These are phyloP conservation scores for Pelargonium cotyledonis DNA, from an alignment of 441 rosid species.

Conservation along the genomic window DNA sequence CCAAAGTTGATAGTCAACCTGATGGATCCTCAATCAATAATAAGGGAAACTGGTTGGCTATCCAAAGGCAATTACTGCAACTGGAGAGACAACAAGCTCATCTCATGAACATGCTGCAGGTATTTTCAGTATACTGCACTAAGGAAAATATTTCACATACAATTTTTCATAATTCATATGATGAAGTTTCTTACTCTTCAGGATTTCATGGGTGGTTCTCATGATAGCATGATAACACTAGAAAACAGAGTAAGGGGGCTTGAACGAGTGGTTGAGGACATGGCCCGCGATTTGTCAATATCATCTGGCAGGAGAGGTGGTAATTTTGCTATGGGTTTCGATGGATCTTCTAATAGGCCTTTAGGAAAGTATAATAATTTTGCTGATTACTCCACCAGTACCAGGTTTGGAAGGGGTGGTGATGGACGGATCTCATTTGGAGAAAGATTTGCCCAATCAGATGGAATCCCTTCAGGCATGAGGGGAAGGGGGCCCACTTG, in stretches of 20 bases:
- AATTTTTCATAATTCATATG: slow-evolving; percentile 15
- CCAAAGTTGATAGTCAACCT: slow-evolving; percentile 58
- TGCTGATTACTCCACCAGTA: slow-evolving; percentile 55
- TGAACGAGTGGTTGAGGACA: slow-evolving; percentile 91
- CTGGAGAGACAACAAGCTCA: slow-evolving; percentile 91
- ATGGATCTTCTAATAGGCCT: slow-evolving; percentile 50
- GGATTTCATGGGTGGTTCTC: slow-evolving; percentile 99
- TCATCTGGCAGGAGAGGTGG: slow-evolving; percentile 72
- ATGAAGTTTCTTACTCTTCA: slow-evolving; percentile 30
- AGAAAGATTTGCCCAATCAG: slow-evolving; percentile 70
- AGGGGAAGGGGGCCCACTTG: slow-evolving; percentile 73
- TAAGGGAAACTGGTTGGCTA: slow-evolving; percentile 88
- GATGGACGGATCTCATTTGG: slow-evolving; percentile 56
- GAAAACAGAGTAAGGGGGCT: slow-evolving; percentile 95
- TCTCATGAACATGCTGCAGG: slow-evolving; percentile 97
- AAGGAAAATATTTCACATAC: slow-evolving; percentile 10
- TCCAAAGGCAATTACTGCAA: slow-evolving; percentile 89
- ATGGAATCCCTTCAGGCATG: slow-evolving; percentile 45
- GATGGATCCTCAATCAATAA: slow-evolving; percentile 68
- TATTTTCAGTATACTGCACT: slow-evolving; percentile 23
- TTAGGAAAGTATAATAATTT: slow-evolving; percentile 65
- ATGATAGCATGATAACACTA: slow-evolving; percentile 81
- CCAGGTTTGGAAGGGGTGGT: slow-evolving; percentile 40
- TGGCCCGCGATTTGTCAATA: slow-evolving; percentile 82
- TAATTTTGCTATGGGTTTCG: slow-evolving; percentile 54